A percentile compares a stretch with the other conserved stretches of the same genome.
Conservation (phyloP, 129 eudicot species). For the Lonicera japonica region DNA sequence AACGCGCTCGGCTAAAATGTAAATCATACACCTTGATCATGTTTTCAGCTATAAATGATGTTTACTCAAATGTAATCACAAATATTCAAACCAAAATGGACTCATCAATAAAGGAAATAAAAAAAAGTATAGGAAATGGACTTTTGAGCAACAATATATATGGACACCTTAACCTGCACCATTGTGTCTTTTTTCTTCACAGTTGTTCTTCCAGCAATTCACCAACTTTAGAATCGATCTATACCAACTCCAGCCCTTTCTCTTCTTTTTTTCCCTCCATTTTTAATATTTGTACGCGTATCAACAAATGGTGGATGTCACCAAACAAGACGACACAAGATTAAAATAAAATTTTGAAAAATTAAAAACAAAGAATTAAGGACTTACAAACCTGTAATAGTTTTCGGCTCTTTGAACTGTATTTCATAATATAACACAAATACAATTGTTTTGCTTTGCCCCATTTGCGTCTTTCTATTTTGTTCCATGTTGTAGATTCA, state of each 20-base stretch:
- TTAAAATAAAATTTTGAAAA: neutral
- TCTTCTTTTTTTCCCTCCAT: too few species aligned
- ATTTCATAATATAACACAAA: conserved; percentile 64
- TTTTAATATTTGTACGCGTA: conserved; percentile 14
- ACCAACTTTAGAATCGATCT: conserved; percentile 19
- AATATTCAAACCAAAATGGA: too few species aligned
- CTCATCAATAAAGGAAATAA: too few species aligned
- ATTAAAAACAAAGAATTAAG: conserved; percentile 10
- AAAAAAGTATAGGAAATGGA: neutral
- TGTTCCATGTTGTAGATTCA: conserved; percentile 16
- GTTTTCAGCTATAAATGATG: too few species aligned
- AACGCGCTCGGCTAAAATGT: too few species aligned
- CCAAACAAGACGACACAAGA: neutral
- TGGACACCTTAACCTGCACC: conserved; percentile 20
- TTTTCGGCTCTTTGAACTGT: conserved; percentile 12
- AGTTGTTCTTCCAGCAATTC: conserved; percentile 18
- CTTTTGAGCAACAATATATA: neutral
- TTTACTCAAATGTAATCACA: too few species aligned
- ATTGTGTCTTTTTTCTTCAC: conserved; percentile 14
- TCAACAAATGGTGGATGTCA: neutral
- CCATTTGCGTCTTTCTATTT: conserved; percentile 49
- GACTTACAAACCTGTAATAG: conserved; percentile 22
- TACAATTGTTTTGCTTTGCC: conserved; percentile 57
- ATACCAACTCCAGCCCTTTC: conserved; percentile 26
- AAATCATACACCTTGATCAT: too few species aligned